Percentiles rank a stretch among this genome's conserved stretches.
These are phyloP conservation scores for Pseudotsuga menziesii DNA, from an alignment of 75 land plant genomes.

Conservation along the genomic window DNA sequence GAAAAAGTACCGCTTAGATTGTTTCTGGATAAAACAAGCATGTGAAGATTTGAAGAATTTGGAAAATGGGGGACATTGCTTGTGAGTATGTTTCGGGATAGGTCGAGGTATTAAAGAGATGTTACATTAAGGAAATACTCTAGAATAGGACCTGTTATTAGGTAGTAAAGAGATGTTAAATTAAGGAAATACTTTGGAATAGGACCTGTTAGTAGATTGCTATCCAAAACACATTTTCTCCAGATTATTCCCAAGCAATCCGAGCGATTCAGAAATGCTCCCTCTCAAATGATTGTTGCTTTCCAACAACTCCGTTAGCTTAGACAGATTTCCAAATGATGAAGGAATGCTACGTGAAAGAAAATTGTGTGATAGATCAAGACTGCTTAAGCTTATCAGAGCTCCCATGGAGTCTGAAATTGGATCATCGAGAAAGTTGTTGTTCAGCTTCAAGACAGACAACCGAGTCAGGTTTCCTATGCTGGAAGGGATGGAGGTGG, in stretches of 20 bases:
- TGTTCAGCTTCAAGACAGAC: neutral
- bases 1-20: slow-evolving; percentile 12
- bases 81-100: slow-evolving; percentile 28
- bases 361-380: slow-evolving; percentile 9
- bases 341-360: slow-evolving; percentile 22
- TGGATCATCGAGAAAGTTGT: neutral
- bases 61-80: slow-evolving; percentile 28
- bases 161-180: too few species aligned
- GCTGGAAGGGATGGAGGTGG: neutral
- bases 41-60: slow-evolving; percentile 17
- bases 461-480: neutral
- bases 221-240: slow-evolving; percentile 23
- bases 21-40: slow-evolving; percentile 21
- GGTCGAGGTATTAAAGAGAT: slow-evolving; percentile 28
- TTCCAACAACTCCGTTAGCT: neutral
- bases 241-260: slow-evolving; percentile 13
- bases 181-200: too few species aligned
- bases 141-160: too few species aligned
- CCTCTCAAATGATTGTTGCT: neutral
- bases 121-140: slow-evolving; percentile 20
- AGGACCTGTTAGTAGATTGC: slow-evolving; percentile 23
- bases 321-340: neutral
- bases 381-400: neutral
- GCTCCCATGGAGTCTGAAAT: neutral
- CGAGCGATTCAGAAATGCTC: slow-evolving; percentile 1